Evolutionary conservation across 768 basidiomycete genomes (phyloP).

Genomic region (Rhizopogon roseolus): DNA sequence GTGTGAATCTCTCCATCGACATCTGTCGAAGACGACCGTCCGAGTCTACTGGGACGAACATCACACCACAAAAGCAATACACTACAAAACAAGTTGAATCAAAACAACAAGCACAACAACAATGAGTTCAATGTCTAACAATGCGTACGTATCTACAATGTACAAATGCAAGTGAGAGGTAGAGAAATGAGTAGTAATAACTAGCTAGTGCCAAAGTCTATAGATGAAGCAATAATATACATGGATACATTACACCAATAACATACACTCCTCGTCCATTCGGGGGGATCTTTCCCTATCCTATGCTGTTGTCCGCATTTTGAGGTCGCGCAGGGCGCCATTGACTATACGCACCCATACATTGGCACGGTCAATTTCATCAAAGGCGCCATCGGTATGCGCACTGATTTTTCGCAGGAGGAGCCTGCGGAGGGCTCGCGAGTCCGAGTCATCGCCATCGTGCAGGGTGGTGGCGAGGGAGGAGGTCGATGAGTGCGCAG

Average conservation of each 20-base stretch:
- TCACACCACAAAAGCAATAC: too few relatives aligned
- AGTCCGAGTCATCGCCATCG: constrained; percentile 61
- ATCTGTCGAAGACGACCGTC: too few relatives aligned
- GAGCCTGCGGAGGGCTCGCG: constrained; percentile 55
- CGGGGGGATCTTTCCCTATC: background rate
- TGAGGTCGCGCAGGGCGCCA: constrained; percentile 55
- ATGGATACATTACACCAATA: constrained; percentile 7
- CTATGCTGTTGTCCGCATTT: constrained; percentile 15
- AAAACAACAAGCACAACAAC: background rate
- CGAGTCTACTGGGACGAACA: too few relatives aligned
- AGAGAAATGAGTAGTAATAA: background rate
- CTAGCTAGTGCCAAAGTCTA: background rate
- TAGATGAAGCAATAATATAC: constrained; percentile 7
- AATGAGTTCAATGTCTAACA: background rate
- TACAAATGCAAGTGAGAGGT: background rate
- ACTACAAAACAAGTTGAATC: background rate
- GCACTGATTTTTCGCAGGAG: constrained; percentile 63
- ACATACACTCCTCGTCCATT: constrained; percentile 1
- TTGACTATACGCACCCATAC: constrained; percentile 63
- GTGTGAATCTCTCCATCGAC: too few relatives aligned
- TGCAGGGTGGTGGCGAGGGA: constrained; percentile 47
- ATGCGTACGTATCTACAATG: constrained; percentile 1
- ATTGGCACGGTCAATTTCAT: constrained; percentile 56
- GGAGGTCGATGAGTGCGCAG: constrained; percentile 31
- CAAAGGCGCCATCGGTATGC: constrained; percentile 48